Percentiles rank a stretch among this genome's conserved stretches.
Evolutionary conservation across 176 grass and related monocot genomes (phyloP).

Genomic region (Rhynchospora pubera): DNA sequence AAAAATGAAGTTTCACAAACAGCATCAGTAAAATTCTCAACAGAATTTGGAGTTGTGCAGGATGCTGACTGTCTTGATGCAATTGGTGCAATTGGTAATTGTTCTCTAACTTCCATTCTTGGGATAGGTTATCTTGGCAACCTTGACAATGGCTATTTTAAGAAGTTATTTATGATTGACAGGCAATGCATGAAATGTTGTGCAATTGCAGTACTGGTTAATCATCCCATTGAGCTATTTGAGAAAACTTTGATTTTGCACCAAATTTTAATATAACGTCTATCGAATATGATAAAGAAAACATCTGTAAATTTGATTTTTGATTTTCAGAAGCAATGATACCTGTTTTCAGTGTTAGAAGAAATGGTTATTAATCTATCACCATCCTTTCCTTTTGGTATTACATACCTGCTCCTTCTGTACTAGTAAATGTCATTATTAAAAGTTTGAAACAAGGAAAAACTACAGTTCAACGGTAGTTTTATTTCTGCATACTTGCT

Average conservation of each 20-base stretch:
- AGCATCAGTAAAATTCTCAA: constrained; percentile 27
- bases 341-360: background rate
- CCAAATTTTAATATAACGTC: background rate
- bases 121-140: background rate
- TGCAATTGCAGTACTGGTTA: background rate
- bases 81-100: constrained; percentile 82
- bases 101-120: background rate
- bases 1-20: constrained; percentile 71
- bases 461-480: background rate
- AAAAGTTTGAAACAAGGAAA: background rate
- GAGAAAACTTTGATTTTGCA: background rate
- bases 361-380: background rate
- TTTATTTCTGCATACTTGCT: background rate
- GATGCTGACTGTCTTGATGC: constrained; percentile 90
- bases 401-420: background rate
- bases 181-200: background rate
- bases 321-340: background rate
- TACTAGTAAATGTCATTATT: background rate
- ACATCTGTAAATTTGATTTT: background rate
- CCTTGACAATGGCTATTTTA: background rate
- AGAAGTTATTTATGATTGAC: background rate
- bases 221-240: background rate
- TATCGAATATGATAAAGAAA: background rate
- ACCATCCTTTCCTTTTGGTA: background rate
- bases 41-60: constrained; percentile 89